A percentile compares a stretch with the other conserved stretches of the same genome.
Evolutionary conservation across 2,329 filamentous ascomycete genomes (phyloP).

Genomic region (Neonectria ditissima): DNA sequence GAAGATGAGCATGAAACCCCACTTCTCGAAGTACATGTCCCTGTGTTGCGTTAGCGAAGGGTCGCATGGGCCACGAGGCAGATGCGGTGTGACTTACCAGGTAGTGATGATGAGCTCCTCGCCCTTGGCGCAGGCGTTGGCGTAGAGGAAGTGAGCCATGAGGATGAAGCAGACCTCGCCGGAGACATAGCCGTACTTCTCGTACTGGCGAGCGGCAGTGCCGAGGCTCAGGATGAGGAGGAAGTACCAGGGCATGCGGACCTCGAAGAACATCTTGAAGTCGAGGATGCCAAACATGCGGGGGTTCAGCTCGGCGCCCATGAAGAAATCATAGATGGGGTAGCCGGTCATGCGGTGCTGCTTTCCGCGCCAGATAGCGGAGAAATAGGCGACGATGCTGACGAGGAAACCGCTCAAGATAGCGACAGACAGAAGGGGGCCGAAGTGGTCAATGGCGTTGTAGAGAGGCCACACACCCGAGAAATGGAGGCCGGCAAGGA

Average conservation of each 20-base stretch:
- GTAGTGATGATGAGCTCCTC: constrained; percentile 91
- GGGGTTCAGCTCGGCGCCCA: constrained; percentile 91
- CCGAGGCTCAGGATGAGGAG: constrained; percentile 82
- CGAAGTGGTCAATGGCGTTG: constrained; percentile 94
- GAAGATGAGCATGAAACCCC: constrained; percentile 98
- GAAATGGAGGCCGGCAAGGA: constrained; percentile 80
- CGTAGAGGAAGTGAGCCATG: constrained; percentile 92
- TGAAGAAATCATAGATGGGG: constrained; percentile 91
- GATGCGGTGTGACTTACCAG: constrained; percentile 59
- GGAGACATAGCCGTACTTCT: constrained; percentile 85
- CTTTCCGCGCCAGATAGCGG: constrained; percentile 81
- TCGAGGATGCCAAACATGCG: constrained; percentile 88
- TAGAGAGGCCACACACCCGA: constrained; percentile 89
- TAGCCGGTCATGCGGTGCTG: constrained; percentile 94
- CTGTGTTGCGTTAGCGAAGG: constrained; percentile 33
- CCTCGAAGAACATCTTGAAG: constrained; percentile 98
- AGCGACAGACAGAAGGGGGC: constrained; percentile 90
- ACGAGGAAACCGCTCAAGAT: constrained; percentile 91
- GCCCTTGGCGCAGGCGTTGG: constrained; percentile 91
- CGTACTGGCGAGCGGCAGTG: constrained; percentile 84
- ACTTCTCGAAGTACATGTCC: constrained; percentile 98
- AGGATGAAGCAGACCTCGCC: constrained; percentile 87
- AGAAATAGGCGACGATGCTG: constrained; percentile 86
- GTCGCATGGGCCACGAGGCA: neutral
- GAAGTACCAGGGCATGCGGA: constrained; percentile 92